Base-by-base conservation (phyloP, 768 basidiomycete species). In the Lactarius evosmus region DNA sequence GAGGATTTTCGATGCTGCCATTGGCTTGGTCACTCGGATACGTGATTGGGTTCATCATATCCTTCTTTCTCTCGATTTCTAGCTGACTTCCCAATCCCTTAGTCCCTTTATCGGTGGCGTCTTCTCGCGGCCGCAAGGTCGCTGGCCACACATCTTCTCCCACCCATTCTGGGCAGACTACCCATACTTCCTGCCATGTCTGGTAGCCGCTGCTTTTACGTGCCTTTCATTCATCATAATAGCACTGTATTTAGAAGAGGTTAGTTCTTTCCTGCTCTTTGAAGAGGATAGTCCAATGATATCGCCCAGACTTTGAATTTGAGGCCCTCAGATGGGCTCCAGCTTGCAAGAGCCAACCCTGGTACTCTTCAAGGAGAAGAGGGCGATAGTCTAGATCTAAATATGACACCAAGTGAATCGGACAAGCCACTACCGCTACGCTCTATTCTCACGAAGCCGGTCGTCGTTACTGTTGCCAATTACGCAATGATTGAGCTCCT, bases 401-500 rank as follows among this genome's bases (percentile, higher is more conserved):
- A 25, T 7, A 22, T 46, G 6, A 1, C 27, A 17, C 29, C n/a
- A 1, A n/a, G 44, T 22, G 44, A 59, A 41, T 4, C 9, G 12
- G 27, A 34, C 25, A 38, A 36, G 29, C 71, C 72, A 0, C 7
- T 68, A 7, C 51, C 74, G 0, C 76, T 86, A 58, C 75, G 75
- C 9, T 66, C 69, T 12, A 22, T 46, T 4, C 11, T 46, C 11
- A 46, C 46, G 46, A 46, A 14, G 46, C 46, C 46, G 25, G 75
- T 84, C 51, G 63, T 78, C 50, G 69, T 82, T 38, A 73, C 80
- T 30, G 69, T 80, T 29, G 62, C 69, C 58, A 83, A 80, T 67
- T 81, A 81, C 67, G 75, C 71, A 41, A 66, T 70, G 7, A 70
- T 82, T 19, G 75, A 75, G 17, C 76, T 85, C 19, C 67, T 79